Conservation (phyloP, 108 stramenopile genomes). For the Phaeodactylum tricornutum region DNA sequence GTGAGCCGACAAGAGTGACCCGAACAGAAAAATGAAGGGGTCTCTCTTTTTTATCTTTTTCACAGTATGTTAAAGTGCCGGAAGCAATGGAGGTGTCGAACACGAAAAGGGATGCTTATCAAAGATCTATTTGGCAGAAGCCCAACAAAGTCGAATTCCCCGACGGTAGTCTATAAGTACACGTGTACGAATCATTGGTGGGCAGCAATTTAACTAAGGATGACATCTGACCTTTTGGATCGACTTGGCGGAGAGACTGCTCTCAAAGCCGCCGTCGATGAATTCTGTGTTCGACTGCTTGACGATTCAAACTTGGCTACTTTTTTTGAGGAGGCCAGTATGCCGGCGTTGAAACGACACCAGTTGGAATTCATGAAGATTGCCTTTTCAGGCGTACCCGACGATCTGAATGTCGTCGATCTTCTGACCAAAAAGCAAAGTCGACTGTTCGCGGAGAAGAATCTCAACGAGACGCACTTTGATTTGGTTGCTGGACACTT, state of each 20-base stretch:
- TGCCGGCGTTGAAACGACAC: slow-evolving; percentile 7
- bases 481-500: slow-evolving; percentile 23
- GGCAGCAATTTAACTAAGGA: too few species aligned
- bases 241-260: slow-evolving; percentile 9
- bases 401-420: slow-evolving; percentile 10
- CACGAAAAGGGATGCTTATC: too few species aligned
- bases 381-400: slow-evolving; percentile 11
- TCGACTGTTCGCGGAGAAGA: slow-evolving; percentile 10
- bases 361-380: slow-evolving; percentile 17
- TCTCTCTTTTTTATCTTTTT: too few species aligned
- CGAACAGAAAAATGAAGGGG: too few species aligned
- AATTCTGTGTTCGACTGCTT: slow-evolving; percentile 9
- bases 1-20: too few species aligned
- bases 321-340: slow-evolving; percentile 9
- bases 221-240: background rate
- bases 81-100: too few species aligned
- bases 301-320: slow-evolving; percentile 3
- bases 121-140: too few species aligned
- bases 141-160: too few species aligned
- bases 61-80: too few species aligned
- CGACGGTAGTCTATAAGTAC: too few species aligned
- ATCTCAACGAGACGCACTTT: slow-evolving; percentile 17
- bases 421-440: slow-evolving; percentile 8
- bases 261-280: slow-evolving; percentile 9
- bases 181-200: too few species aligned